phyloP scores from a whole-genome alignment of 2,329 filamentous ascomycete species.

The Ceratocystis albifundus region DNA sequence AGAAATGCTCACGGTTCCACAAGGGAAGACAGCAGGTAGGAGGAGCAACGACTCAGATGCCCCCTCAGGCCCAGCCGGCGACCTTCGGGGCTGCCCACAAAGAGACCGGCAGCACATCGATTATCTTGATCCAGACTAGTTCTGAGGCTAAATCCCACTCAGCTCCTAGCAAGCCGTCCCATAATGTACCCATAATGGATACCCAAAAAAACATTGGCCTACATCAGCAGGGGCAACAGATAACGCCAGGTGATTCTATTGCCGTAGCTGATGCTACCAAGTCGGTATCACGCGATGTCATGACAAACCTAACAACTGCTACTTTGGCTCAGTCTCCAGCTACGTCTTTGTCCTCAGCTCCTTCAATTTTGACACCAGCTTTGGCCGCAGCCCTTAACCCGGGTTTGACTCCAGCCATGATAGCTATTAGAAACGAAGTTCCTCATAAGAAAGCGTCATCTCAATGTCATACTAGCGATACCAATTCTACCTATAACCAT shows the following conservation, averaged over 20 bases:
- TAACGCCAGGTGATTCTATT: neutral
- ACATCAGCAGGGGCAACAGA: neutral
- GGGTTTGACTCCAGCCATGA: neutral
- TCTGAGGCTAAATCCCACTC: neutral
- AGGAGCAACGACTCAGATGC: neutral
- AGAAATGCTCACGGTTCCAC: constrained; percentile 13
- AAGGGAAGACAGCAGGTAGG: neutral
- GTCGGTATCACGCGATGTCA: neutral
- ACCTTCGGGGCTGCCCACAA: neutral
- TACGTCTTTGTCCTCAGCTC: neutral
- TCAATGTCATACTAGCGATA: neutral
- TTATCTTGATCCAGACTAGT: neutral
- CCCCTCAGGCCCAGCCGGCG: neutral
- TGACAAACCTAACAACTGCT: neutral
- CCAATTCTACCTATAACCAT: neutral
- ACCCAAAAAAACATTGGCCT: neutral
- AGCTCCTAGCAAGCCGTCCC: neutral
- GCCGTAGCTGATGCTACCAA: neutral
- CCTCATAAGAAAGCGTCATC: no score
- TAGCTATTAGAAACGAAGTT: neutral
- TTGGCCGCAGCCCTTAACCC: neutral
- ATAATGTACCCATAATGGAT: neutral
- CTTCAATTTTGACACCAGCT: neutral
- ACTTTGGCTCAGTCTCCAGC: neutral
- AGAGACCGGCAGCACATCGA: neutral